Evolutionary conservation across 2,329 filamentous ascomycete species (phyloP).

Genomic region (Xylariaceae sp.): DNA sequence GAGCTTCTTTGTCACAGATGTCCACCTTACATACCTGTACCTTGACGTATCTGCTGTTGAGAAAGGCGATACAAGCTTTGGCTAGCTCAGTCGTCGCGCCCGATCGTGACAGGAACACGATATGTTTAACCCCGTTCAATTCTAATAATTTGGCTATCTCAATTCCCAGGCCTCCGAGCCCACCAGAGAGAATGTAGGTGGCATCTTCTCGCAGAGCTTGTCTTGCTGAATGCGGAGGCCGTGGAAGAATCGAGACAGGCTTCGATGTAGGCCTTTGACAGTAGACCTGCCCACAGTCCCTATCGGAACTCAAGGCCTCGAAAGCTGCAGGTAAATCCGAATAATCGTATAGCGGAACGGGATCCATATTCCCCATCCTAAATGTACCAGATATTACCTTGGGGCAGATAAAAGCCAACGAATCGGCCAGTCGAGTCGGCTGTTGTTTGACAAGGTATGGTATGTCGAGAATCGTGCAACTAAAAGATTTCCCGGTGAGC

Average conservation of each 20-base stretch:
- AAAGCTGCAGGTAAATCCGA: conserved; percentile 21
- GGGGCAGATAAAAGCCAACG: conserved; percentile 13
- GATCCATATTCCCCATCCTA: not conserved
- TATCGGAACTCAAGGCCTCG: conserved; percentile 2
- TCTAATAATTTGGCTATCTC: conserved; percentile 55
- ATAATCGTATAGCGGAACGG: conserved; percentile 12
- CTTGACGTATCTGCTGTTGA: conserved; percentile 40
- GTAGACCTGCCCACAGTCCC: conserved; percentile 6
- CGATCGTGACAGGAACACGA: conserved; percentile 58
- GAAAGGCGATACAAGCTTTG: conserved; percentile 33
- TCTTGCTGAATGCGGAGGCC: conserved; percentile 4
- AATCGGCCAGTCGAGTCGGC: conserved; percentile 14
- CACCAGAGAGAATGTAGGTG: conserved; percentile 60
- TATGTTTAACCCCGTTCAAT: conserved; percentile 51
- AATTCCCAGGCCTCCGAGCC: conserved; percentile 59
- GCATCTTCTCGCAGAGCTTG: conserved; percentile 30
- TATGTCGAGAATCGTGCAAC: conserved; percentile 18
- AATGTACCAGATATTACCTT: conserved; percentile 6
- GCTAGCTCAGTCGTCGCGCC: conserved; percentile 36
- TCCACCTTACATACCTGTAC: conserved; percentile 44
- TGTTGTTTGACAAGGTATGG: conserved; percentile 16
- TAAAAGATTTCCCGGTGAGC: conserved; percentile 13
- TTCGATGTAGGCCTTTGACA: conserved; percentile 10
- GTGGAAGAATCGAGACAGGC: conserved; percentile 16
- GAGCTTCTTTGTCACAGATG: conserved; percentile 42